Conservation (phyloP, 1,284 basidiomycete genomes). For the Pyrrhoderma noxium region DNA sequence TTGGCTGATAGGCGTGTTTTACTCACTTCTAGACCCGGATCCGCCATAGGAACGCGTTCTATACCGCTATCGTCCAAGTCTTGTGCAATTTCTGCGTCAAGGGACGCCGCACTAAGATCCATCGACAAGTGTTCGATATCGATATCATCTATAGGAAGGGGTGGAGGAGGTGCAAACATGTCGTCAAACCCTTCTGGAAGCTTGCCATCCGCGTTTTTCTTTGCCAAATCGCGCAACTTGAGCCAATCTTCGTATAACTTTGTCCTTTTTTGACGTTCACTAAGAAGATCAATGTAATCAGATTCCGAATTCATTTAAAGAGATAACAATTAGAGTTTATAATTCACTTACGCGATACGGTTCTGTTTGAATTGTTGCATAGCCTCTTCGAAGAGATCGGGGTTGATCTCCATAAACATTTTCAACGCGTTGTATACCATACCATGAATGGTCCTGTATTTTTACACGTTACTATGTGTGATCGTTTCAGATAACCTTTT, state of each 20-base stretch:
- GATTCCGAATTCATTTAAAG: slow-evolving; percentile 8
- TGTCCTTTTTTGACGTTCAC: slow-evolving; percentile 78
- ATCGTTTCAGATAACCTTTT: too few species aligned
- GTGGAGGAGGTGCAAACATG: slow-evolving; percentile 62
- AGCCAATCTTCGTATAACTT: slow-evolving; percentile 81
- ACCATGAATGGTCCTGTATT: slow-evolving; percentile 88
- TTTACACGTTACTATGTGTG: slow-evolving; percentile 15
- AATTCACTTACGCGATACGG: slow-evolving; percentile 64
- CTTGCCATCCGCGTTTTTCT: slow-evolving; percentile 60
- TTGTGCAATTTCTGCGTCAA: slow-evolving; percentile 64
- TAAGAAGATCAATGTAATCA: slow-evolving; percentile 28
- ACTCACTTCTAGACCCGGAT: slow-evolving; percentile 80
- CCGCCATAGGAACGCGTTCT: slow-evolving; percentile 83
- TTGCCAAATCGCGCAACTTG: slow-evolving; percentile 66
- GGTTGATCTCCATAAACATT: slow-evolving; percentile 99
- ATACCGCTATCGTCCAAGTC: slow-evolving; percentile 79
- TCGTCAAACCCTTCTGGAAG: slow-evolving; percentile 60
- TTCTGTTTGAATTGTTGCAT: slow-evolving; percentile 92
- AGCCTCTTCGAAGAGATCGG: slow-evolving; percentile 89
- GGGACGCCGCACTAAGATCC: slow-evolving; percentile 78
- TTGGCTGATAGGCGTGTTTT: too few species aligned
- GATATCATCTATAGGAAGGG: slow-evolving; percentile 70
- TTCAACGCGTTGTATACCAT: slow-evolving; percentile 99
- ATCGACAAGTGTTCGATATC: slow-evolving; percentile 83
- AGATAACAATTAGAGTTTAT: slow-evolving; percentile 8